Percentiles rank a stretch among this genome's conserved stretches.
These are phyloP conservation scores for Scutellaria baicalensis DNA, from an alignment of 257 asterid genomes.

Conservation along the genomic window DNA sequence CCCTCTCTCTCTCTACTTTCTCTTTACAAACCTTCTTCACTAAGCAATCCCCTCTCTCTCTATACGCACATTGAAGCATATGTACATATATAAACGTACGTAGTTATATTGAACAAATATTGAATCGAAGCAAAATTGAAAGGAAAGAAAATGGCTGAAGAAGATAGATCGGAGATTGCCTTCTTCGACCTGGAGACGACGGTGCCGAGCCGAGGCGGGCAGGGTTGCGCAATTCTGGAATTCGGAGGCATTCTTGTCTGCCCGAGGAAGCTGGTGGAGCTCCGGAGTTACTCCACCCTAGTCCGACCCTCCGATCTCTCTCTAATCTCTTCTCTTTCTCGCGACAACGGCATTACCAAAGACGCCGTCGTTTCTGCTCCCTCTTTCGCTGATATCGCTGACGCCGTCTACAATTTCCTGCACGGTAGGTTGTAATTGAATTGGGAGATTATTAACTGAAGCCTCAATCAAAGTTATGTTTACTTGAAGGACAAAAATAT, in stretches of 20 bases:
- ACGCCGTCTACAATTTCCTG: slow-evolving; percentile 65
- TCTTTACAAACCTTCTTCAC: too few relatives aligned
- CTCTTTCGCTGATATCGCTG: slow-evolving; percentile 66
- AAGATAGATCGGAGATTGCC: slow-evolving; percentile 66
- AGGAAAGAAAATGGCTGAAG: slow-evolving; percentile 14
- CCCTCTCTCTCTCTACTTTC: too few relatives aligned
- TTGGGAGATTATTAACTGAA: too few relatives aligned
- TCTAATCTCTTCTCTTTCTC: too few relatives aligned
- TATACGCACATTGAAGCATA: background rate
- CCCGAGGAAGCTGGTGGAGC: too few relatives aligned
- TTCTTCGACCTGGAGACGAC: slow-evolving; percentile 95
- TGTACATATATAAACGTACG: background rate
- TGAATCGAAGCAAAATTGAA: background rate
- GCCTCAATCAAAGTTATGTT: too few relatives aligned
- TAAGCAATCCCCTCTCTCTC: too few relatives aligned
- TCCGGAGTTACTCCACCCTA: too few relatives aligned
- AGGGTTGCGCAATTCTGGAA: slow-evolving; percentile 64
- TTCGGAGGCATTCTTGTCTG: slow-evolving; percentile 87
- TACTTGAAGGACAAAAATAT: too few relatives aligned
- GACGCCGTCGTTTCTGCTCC: slow-evolving; percentile 72
- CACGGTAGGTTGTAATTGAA: slow-evolving; percentile 41
- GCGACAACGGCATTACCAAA: slow-evolving; percentile 70
- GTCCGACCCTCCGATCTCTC: too few relatives aligned
- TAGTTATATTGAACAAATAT: background rate
- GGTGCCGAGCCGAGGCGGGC: slow-evolving; percentile 68